Evolutionary conservation across 163 green algal genomes (phyloP), one percentile per base, ranked within the genome.

Genomic region (Chlamydomonas reinhardtii): DNA sequence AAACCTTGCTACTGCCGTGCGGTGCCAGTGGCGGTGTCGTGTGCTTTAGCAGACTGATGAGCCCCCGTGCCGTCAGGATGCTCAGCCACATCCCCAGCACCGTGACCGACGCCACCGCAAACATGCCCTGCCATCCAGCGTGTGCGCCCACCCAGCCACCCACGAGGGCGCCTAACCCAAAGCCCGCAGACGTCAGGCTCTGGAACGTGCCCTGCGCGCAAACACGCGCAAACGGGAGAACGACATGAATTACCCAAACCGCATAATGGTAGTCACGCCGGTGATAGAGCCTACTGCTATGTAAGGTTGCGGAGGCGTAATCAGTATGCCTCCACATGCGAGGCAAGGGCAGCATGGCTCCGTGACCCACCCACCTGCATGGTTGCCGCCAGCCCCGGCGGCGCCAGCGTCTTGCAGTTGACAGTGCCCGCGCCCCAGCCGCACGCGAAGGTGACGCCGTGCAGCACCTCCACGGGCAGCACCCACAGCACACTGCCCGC

Each of bases 401-500:
- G 92, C 29, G 92, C 86, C 56, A 94, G 89, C 52, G 71, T 69
- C 78, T 90, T 89, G 77, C 89, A 90, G 74, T 94, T 90, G n/a
- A 93, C 89, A 29, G 77, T 92, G 24, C 91, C 93, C 4, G 90
- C 90, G 15, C 79, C 88, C 89, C 90, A 96, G 52, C 90, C 88
- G 69, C 88, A 86, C 14, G 84, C 92, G 88, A 96, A 95, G 34
- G 93, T 96, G 27, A 92, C 16, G 29, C 88, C 92, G 48, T 96
- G 92, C 37, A 95, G 88, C 64, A 94, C 73, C 87, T 95, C 93
- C 0, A 92, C 37, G 0, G 85, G 86, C 81, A 96, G 89, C 43
- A 95, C 91, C 31, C 74, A 74, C 88, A 85, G n/a, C 37, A 83
- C 74, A 34, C 43, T 73, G 39, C 73, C 52, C 39, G 65, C 54